phyloP scores from a whole-genome alignment of 2,329 filamentous ascomycete genomes.

The Colletotrichum sp. region DNA sequence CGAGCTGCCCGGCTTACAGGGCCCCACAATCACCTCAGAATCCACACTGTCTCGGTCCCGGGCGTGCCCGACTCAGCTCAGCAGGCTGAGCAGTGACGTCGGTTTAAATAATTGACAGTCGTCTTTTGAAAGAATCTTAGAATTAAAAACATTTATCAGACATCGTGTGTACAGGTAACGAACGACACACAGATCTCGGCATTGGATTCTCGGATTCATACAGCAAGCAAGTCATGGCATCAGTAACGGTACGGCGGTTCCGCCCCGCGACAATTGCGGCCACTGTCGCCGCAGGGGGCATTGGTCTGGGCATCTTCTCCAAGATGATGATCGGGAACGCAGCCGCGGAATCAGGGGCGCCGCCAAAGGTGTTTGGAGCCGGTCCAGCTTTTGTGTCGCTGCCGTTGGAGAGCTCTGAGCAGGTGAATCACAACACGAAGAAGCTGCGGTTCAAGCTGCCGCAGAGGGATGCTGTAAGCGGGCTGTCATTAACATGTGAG shows the following conservation, averaged over 20 bases:
- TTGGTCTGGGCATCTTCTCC: constrained; percentile 19
- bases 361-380: constrained; percentile 32
- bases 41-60: neutral
- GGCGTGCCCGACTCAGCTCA: neutral
- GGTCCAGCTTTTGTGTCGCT: constrained; percentile 72
- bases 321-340: constrained; percentile 27
- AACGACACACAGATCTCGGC: neutral
- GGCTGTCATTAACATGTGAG: constrained; percentile 82
- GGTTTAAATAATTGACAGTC: neutral
- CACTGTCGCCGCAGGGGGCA: constrained; percentile 20
- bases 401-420: constrained; percentile 78
- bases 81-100: neutral
- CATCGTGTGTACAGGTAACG: neutral
- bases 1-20: constrained; percentile 1
- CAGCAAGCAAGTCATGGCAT: neutral
- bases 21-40: neutral
- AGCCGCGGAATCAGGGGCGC: neutral
- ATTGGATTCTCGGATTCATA: neutral
- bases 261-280: constrained; percentile 28
- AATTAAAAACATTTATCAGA: neutral
- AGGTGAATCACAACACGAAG: constrained; percentile 95
- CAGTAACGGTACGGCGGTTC: neutral
- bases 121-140: fast-evolving
- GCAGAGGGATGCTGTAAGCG: constrained; percentile 83
- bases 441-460: constrained; percentile 86